Evolutionary conservation across 345 rosid species (phyloP), one percentile per base, ranked within the genome.

Genomic region (Sonneratia caseolaris): DNA sequence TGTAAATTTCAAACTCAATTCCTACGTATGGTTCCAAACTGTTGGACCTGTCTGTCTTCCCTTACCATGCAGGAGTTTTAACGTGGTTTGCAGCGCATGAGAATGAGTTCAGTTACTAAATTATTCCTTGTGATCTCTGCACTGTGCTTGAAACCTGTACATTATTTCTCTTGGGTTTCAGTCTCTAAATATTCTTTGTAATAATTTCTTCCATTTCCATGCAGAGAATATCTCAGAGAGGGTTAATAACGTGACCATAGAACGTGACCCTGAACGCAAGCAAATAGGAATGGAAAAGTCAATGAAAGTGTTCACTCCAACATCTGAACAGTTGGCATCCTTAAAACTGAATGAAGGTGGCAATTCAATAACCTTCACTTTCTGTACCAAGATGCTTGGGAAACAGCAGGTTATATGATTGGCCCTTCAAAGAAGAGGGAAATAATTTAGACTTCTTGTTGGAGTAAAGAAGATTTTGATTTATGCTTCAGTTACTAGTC

Each of bases 361-460:
- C 71, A 95, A 95, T 81, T 67, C 74, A 1, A 78, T 92, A 69
- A 87, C 83, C 71, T 92, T 95, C 78, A 90, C 92, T 40, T 92
- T 92, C 85, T 92, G 86, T 76, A 92, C 96, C 66, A 69, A 91
- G 64, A 88, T 95, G 96, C 84, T 92, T 69, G 98, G 99, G 79
- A 81, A 80, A 68, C 99, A 90, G 82, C 89, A 90, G 97, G 99
- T 90, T 14, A 13, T 22, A 66, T 64, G 66, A 79, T 21, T 24
- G 59, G 18, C 49, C 71, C 42, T 19, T 16, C 36, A 57, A 11
- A 40, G 19, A 32, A 5, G 68, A 15, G 19, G 16, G 19, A 40
- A 19, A 22, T 5, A 37, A 57, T 38, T 21, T 53, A 2, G 27
- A 55, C 13, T 32, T 19, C 37, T 53, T 15, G 4, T 53, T 19